Evolutionary conservation across 1,139 yeast genomes (phyloP).

Genomic region (Candida smagusa): DNA sequence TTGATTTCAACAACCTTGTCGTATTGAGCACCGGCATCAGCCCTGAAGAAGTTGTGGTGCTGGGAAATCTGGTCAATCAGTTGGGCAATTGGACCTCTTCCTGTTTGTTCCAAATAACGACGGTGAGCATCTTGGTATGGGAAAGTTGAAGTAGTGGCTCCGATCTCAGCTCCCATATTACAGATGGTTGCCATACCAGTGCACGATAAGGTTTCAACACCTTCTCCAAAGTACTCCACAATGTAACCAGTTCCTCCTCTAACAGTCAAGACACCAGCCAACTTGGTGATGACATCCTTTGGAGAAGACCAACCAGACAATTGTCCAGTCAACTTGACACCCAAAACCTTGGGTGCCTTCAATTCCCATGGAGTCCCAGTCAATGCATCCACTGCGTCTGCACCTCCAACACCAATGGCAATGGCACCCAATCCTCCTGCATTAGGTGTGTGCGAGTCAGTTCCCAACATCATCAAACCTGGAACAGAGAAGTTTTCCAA

Average conservation of each 20-base stretch:
- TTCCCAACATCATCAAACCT: slow-evolving; percentile 93
- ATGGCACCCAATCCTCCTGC: slow-evolving; percentile 98
- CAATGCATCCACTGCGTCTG: slow-evolving; percentile 96
- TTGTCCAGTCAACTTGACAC: slow-evolving; percentile 86
- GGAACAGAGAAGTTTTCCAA: slow-evolving; percentile 94
- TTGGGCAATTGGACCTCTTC: slow-evolving; percentile 75
- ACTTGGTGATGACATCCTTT: slow-evolving; percentile 86
- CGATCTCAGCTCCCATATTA: slow-evolving; percentile 99
- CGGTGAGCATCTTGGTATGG: slow-evolving; percentile 89
- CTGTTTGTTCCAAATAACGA: slow-evolving; percentile 77
- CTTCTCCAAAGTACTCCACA: slow-evolving; percentile 94
- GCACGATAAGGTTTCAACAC: slow-evolving; percentile 80
- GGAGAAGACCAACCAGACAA: slow-evolving; percentile 94
- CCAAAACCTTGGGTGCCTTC: slow-evolving; percentile 90
- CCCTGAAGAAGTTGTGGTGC: slow-evolving; percentile 60
- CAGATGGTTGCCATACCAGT: slow-evolving; percentile 99
- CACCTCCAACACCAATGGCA: slow-evolving; percentile 99
- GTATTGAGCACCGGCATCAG: slow-evolving; percentile 81
- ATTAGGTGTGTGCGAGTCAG: slow-evolving; percentile 96
- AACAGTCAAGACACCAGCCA: slow-evolving; percentile 88
- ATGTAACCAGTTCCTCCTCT: slow-evolving; percentile 97
- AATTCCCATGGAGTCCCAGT: slow-evolving; percentile 99
- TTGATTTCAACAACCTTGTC: slow-evolving; percentile 82
- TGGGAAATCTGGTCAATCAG: slow-evolving; percentile 68
- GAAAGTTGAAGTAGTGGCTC: slow-evolving; percentile 96